Conservation (phyloP, 805 yeast genomes). For the Candida piceae region DNA sequence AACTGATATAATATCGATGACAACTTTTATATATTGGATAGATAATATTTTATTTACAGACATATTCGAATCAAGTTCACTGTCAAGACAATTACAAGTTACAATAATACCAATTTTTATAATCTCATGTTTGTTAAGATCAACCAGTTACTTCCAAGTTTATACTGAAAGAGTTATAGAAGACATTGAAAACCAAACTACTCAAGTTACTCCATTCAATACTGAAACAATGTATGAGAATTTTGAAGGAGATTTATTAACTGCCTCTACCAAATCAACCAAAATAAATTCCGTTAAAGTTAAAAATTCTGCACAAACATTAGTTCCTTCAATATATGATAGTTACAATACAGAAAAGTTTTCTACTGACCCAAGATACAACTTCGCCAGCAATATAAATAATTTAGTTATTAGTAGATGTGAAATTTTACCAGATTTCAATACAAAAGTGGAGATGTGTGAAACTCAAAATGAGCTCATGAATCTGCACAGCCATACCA, state of each 20-base stretch:
- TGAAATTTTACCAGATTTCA: constrained; percentile 4
- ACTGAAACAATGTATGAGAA: background rate
- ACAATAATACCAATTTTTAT: constrained; percentile 5
- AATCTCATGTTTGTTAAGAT: constrained; percentile 5
- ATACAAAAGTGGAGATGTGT: background rate
- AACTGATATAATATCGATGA: constrained; percentile 6
- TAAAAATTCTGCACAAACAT: constrained; percentile 17
- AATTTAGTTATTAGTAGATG: constrained; percentile 1
- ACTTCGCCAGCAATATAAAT: too few species aligned
- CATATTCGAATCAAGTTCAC: background rate
- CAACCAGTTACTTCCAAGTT: background rate
- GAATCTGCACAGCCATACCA: background rate
- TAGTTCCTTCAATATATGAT: constrained; percentile 15
- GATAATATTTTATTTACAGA: constrained; percentile 1
- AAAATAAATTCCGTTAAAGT: constrained; percentile 8
- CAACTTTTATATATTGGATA: constrained; percentile 13
- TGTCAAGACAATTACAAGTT: constrained; percentile 1
- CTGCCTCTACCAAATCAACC: constrained; percentile 6
- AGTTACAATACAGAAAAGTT: constrained; percentile 2
- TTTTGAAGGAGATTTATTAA: constrained; percentile 2
- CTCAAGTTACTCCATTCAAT: background rate
- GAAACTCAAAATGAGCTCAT: too few species aligned
- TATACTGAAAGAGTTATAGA: background rate
- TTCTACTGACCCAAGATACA: constrained; percentile 2
- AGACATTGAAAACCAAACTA: background rate